These are phyloP conservation scores for Podospora tetraspora DNA, from an alignment of 495 filamentous ascomycete genomes.

Conservation along the genomic window DNA sequence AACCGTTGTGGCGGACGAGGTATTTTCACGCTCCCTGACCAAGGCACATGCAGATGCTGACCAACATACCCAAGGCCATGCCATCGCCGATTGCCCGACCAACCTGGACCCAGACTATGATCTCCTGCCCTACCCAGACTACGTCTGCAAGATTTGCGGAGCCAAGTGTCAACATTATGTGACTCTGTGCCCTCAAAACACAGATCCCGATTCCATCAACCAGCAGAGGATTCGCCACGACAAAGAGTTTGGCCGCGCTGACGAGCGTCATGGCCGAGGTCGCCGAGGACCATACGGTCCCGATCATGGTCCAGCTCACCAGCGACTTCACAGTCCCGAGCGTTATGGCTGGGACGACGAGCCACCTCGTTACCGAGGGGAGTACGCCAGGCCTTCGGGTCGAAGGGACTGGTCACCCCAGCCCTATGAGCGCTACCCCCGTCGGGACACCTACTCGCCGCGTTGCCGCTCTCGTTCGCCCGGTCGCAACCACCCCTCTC, in stretches of 20 bases:
- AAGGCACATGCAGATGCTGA: not conserved
- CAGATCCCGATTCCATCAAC: not conserved
- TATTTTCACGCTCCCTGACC: not conserved
- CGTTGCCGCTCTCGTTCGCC: not conserved
- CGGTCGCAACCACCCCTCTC: not conserved
- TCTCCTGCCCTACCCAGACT: conserved; percentile 21
- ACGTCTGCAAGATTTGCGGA: conserved; percentile 34
- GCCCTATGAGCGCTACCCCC: not conserved
- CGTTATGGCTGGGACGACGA: not conserved
- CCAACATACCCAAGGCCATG: conserved; percentile 32
- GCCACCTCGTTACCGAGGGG: not conserved
- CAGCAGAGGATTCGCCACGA: not conserved
- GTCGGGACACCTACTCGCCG: not conserved
- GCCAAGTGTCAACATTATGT: conserved; percentile 24
- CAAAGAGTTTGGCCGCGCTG: not conserved
- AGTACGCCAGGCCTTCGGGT: not conserved
- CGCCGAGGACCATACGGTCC: not conserved
- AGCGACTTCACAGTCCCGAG: not conserved
- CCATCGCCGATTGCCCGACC: conserved; percentile 37
- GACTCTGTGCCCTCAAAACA: conserved; percentile 33
- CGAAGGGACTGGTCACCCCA: not conserved
- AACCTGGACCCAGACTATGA: conserved; percentile 36
- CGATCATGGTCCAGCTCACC: not conserved
- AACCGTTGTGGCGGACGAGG: not conserved
- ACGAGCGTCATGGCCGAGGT: not conserved